These are phyloP conservation scores for Pythium brachiatum DNA, from an alignment of 352 stramenopile species.

Conservation along the genomic window DNA sequence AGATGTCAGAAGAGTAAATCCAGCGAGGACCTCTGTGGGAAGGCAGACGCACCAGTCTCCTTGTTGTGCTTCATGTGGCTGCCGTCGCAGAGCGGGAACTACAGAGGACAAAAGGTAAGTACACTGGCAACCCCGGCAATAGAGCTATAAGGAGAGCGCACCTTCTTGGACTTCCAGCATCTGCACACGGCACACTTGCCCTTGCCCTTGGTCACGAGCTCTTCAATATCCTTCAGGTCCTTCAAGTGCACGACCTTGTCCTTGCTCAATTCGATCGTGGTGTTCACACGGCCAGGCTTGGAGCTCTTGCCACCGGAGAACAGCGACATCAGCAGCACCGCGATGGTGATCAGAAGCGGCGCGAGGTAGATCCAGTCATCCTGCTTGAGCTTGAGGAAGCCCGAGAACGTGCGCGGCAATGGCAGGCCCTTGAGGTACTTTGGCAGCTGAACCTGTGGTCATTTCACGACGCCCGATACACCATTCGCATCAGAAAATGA, in stretches of 20 bases:
- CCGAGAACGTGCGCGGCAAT: constrained; percentile 76
- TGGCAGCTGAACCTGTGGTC: constrained; percentile 55
- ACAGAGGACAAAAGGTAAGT: constrained; percentile 7
- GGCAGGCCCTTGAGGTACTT: constrained; percentile 82
- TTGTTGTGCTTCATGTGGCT: constrained; percentile 88
- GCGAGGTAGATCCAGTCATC: constrained; percentile 83
- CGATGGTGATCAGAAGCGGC: constrained; percentile 76
- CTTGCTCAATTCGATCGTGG: constrained; percentile 66
- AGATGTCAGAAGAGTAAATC: background rate
- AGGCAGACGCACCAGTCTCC: constrained; percentile 41
- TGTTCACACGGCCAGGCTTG: constrained; percentile 70
- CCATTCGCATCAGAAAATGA: constrained; percentile 8
- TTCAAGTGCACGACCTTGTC: constrained; percentile 80
- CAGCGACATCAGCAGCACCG: constrained; percentile 66
- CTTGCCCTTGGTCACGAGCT: constrained; percentile 69
- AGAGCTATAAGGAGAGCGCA: too few species aligned
- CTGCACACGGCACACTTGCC: constrained; percentile 81
- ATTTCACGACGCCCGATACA: background rate
- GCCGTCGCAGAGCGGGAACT: constrained; percentile 81
- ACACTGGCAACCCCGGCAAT: too few species aligned
- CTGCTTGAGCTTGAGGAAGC: constrained; percentile 84
- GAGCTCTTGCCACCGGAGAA: constrained; percentile 50
- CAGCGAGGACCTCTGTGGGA: background rate
- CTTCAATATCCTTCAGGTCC: constrained; percentile 69
- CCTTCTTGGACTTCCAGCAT: constrained; percentile 89